Conservation (phyloP, 73 alveolate species). For the Paramecium pentaurelia region DNA sequence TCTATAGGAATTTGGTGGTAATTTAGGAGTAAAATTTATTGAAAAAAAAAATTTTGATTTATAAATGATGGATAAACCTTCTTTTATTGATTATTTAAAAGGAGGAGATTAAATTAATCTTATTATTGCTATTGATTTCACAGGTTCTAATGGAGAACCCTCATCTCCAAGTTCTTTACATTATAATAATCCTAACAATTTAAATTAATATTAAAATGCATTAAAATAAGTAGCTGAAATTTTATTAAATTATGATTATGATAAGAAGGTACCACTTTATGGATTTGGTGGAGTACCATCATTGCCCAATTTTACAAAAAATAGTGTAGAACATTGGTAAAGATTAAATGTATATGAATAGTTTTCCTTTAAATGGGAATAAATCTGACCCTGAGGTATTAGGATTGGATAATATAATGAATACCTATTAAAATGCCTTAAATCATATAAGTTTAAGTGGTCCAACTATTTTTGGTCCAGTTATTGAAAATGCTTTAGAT, state of each 20-base stretch:
- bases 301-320: neutral
- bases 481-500: conserved; percentile 41
- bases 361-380: conserved; percentile 62
- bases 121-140: conserved; percentile 82
- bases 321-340: neutral
- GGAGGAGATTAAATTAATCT: conserved; percentile 72
- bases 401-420: neutral
- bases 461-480: conserved; percentile 71
- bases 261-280: conserved; percentile 67
- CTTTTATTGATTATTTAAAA: conserved; percentile 76
- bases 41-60: neutral
- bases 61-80: neutral
- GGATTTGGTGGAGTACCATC: conserved; percentile 76
- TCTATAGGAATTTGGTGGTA: conserved; percentile 63
- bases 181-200: conserved; percentile 44
- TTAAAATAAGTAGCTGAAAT: conserved; percentile 64
- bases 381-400: neutral
- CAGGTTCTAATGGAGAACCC: conserved; percentile 74
- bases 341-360: neutral
- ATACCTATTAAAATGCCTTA: conserved; percentile 61
- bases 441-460: conserved; percentile 64
- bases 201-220: conserved; percentile 71
- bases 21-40: neutral
- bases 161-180: conserved; percentile 70
- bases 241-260: conserved; percentile 70